These are phyloP conservation scores for Xylaria sp. DNA, from an alignment of 2,329 filamentous ascomycete genomes.

Conservation along the genomic window DNA sequence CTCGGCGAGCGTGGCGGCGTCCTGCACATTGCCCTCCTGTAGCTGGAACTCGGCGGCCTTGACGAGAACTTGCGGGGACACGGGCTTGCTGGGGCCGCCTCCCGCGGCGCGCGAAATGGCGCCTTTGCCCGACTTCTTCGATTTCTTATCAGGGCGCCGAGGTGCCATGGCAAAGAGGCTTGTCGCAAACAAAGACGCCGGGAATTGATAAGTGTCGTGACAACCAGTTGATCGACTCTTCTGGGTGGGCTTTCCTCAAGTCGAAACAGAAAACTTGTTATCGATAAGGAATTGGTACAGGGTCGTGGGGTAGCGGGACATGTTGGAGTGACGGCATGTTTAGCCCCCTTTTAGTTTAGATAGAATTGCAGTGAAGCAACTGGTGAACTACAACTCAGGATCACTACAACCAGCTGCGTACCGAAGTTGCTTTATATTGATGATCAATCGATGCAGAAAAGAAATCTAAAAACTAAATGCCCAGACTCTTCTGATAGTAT, in stretches of 20 bases:
- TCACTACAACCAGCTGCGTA: too few relatives aligned
- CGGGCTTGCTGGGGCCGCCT: slow-evolving; percentile 39
- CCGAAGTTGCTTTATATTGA: too few relatives aligned
- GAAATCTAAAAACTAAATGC: too few relatives aligned
- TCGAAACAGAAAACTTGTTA: slow-evolving; percentile 44
- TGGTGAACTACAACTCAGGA: too few relatives aligned
- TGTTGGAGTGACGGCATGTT: slow-evolving; percentile 21
- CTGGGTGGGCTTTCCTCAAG: slow-evolving; percentile 17
- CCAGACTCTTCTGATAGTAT: too few relatives aligned
- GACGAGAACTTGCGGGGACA: slow-evolving; percentile 49
- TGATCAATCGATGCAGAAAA: too few relatives aligned
- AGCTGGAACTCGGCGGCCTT: slow-evolving; percentile 50
- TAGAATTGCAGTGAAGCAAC: too few relatives aligned
- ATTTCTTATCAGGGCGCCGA: slow-evolving; percentile 50
- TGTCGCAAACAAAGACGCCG: slow-evolving; percentile 19
- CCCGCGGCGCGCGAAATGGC: slow-evolving; percentile 42
- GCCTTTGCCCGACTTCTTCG: slow-evolving; percentile 47
- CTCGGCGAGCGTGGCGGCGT: slow-evolving; percentile 47
- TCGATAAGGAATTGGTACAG: slow-evolving; percentile 40
- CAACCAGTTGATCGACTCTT: neutral
- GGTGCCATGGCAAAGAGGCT: slow-evolving; percentile 47
- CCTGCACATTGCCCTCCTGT: slow-evolving; percentile 48
- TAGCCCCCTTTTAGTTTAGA: neutral
- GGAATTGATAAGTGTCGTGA: slow-evolving; percentile 18
- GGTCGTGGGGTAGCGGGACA: slow-evolving; percentile 26